Conservation (phyloP, 768 basidiomycete species). For the Nidularia sp. region DNA sequence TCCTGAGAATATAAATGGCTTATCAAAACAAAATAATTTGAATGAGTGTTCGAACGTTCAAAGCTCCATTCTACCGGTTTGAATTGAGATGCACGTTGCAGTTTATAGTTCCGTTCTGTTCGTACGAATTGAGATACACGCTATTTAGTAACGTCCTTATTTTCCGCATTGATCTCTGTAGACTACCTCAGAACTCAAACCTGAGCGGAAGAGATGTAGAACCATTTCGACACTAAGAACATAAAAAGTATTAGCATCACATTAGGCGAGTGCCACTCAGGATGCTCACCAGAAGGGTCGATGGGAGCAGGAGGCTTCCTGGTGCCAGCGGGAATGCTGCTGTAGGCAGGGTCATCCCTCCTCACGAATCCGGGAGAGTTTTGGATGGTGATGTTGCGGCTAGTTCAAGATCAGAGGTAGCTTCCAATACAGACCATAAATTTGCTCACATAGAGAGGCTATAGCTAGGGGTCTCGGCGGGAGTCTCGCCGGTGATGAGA, state of each 20-base stretch:
- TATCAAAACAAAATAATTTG: too few relatives aligned
- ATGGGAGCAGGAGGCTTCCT: slow-evolving; percentile 83
- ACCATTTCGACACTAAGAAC: slow-evolving; percentile 79
- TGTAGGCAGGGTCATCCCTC: slow-evolving; percentile 60
- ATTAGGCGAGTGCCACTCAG: background rate
- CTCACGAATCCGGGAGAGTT: slow-evolving; percentile 69
- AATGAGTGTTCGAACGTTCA: too few relatives aligned
- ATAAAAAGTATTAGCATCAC: too few relatives aligned
- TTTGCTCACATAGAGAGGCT: slow-evolving; percentile 80
- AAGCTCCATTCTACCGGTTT: too few relatives aligned
- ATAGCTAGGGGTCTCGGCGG: slow-evolving; percentile 66
- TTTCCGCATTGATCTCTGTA: background rate
- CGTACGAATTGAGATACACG: background rate
- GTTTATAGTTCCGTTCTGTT: too few relatives aligned
- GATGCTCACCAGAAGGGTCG: slow-evolving; percentile 78
- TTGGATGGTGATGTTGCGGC: slow-evolving; percentile 75
- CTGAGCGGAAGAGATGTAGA: slow-evolving; percentile 89
- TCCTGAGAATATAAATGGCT: too few relatives aligned
- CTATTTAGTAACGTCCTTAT: background rate
- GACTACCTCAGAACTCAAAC: slow-evolving; percentile 39
- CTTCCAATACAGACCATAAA: background rate
- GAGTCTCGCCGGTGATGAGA: slow-evolving; percentile 75
- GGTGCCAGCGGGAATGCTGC: slow-evolving; percentile 69
- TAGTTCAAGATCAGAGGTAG: slow-evolving; percentile 23
- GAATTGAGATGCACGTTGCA: too few relatives aligned